A percentile compares a stretch with the other conserved stretches of the same genome.
These are phyloP conservation scores for Neurospora tetraspora DNA, from an alignment of 495 filamentous ascomycete species.

Conservation along the genomic window DNA sequence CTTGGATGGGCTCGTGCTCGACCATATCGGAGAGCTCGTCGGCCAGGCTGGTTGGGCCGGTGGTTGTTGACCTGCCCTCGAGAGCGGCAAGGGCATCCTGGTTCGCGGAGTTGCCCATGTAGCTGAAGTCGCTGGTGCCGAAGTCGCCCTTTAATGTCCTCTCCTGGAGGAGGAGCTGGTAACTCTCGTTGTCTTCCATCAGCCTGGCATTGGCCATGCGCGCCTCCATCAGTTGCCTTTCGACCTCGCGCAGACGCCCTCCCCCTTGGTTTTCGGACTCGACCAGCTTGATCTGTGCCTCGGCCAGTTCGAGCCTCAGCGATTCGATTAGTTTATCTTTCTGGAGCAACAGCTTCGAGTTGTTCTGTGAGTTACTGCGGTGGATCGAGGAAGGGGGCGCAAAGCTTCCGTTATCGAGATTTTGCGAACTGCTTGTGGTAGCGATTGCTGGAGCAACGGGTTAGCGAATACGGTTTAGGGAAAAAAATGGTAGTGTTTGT, in stretches of 20 bases:
- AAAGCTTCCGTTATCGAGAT: constrained; percentile 60
- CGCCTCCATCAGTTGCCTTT: constrained; percentile 77
- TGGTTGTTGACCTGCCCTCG: constrained; percentile 36
- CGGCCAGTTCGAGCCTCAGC: constrained; percentile 81
- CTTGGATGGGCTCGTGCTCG: constrained; percentile 41
- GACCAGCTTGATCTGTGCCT: constrained; percentile 89
- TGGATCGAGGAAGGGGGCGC: constrained; percentile 77
- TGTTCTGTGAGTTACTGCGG: constrained; percentile 72
- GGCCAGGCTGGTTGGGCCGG: constrained; percentile 55
- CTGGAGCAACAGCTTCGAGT: constrained; percentile 77
- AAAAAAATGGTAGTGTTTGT: neutral
- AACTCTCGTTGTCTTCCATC: constrained; percentile 98
- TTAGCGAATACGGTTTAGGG: neutral
- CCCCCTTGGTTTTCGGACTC: constrained; percentile 90
- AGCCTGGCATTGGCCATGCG: constrained; percentile 89
- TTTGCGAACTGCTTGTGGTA: constrained; percentile 42
- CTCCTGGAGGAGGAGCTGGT: constrained; percentile 85
- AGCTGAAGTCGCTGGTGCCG: constrained; percentile 62
- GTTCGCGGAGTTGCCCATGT: constrained; percentile 51
- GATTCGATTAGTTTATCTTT: constrained; percentile 96
- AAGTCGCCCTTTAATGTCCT: constrained; percentile 93
- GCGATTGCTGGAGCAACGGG: constrained; percentile 19
- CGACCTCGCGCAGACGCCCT: constrained; percentile 72
- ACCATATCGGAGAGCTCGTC: constrained; percentile 68
- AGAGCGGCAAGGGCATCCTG: constrained; percentile 46